A percentile compares a stretch with the other conserved stretches of the same genome.
These are phyloP conservation scores for Globisporangium orthogonon DNA, from an alignment of 352 stramenopile genomes.

Conservation along the genomic window DNA sequence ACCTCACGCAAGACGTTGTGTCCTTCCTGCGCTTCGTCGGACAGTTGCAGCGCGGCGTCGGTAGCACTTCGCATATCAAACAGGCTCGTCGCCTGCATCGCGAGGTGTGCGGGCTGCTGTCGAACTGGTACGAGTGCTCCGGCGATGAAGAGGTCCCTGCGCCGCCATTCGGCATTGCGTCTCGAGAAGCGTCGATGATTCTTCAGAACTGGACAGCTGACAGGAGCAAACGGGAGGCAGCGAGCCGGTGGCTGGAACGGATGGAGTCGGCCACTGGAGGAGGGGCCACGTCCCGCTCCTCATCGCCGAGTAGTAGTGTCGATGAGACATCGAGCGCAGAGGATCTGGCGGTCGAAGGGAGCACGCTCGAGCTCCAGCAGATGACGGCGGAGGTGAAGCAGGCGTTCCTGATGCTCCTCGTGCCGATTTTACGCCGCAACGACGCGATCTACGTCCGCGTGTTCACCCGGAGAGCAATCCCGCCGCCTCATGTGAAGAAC, in stretches of 20 bases:
- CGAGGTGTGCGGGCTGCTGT: conserved; percentile 27
- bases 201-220: conserved; percentile 57
- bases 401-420: conserved; percentile 57
- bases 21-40: conserved; percentile 17
- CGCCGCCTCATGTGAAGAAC: too few relatives aligned
- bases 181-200: conserved; percentile 45
- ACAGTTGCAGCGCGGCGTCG: conserved; percentile 11
- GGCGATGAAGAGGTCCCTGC: conserved; percentile 19
- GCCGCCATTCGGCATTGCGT: conserved; percentile 48
- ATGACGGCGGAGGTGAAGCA: conserved; percentile 72
- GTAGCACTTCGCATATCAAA: conserved; percentile 12
- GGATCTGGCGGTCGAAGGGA: conserved; percentile 20
- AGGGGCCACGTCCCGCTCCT: not conserved
- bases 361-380: conserved; percentile 40
- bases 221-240: conserved; percentile 24
- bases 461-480: conserved; percentile 27
- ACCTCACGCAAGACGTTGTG: conserved; percentile 15
- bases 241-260: conserved; percentile 36
- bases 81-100: conserved; percentile 22
- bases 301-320: not conserved
- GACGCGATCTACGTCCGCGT: conserved; percentile 38
- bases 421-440: conserved; percentile 62
- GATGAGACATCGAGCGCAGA: not conserved
- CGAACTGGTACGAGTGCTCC: conserved; percentile 39
- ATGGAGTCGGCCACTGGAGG: conserved; percentile 27